Conservation (phyloP, 768 basidiomycete genomes). For the Rossbeevera mucosa region DNA sequence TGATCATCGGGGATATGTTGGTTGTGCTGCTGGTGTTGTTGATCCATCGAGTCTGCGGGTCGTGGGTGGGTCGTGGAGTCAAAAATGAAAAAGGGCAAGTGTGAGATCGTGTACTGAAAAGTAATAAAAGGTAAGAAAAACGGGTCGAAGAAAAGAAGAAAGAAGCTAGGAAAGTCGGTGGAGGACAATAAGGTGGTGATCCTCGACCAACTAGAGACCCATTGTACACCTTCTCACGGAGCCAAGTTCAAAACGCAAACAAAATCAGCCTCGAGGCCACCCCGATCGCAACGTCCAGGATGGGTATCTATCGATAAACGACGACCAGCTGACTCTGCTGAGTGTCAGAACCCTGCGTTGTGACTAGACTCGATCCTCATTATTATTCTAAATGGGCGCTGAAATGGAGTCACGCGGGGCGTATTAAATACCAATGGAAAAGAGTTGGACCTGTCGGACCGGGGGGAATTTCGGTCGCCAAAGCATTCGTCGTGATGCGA, state of each 20-base stretch:
- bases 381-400: too few species aligned
- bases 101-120: slow-evolving; percentile 32
- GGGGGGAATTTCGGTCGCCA: slow-evolving; percentile 11
- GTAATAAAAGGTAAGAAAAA: slow-evolving; percentile 31
- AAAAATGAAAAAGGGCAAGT: slow-evolving; percentile 34
- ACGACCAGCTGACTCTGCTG: not conserved
- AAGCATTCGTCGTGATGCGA: slow-evolving; percentile 19
- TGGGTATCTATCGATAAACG: slow-evolving; percentile 18
- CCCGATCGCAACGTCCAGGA: slow-evolving; percentile 9
- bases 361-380: too few species aligned
- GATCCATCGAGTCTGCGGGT: slow-evolving; percentile 40
- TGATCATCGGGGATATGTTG: slow-evolving; percentile 49
- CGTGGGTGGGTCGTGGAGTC: slow-evolving; percentile 33
- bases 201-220: slow-evolving; percentile 23
- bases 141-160: slow-evolving; percentile 34
- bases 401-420: too few species aligned
- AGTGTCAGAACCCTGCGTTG: slow-evolving; percentile 7
- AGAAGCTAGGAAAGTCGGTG: slow-evolving; percentile 26
- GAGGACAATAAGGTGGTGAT: slow-evolving; percentile 26
- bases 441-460: too few species aligned
- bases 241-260: not conserved
- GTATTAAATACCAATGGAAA: too few species aligned
- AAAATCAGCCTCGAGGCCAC: slow-evolving; percentile 24
- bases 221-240: slow-evolving; percentile 22
- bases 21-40: slow-evolving; percentile 38